phyloP scores from a whole-genome alignment of 352 stramenopile species.

The Globisporangium uncinulatum region DNA sequence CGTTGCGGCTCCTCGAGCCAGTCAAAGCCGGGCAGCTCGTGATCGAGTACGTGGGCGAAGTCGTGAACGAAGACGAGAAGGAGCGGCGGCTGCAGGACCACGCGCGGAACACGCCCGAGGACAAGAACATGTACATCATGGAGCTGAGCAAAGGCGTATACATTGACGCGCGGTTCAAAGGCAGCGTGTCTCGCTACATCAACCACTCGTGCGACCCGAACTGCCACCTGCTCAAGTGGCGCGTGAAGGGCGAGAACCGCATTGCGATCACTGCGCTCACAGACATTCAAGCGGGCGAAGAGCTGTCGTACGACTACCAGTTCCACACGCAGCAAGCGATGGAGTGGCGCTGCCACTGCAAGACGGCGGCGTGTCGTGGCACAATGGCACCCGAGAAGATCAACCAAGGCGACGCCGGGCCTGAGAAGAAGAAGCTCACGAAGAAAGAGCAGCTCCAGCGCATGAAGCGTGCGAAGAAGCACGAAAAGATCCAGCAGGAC shows the following conservation, averaged over 20 bases:
- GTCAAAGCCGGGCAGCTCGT: slow-evolving; percentile 87
- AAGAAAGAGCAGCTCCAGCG: slow-evolving; percentile 77
- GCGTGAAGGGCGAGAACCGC: slow-evolving; percentile 88
- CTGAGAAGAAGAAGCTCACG: slow-evolving; percentile 54
- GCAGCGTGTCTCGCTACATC: slow-evolving; percentile 94
- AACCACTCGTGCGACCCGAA: slow-evolving; percentile 98
- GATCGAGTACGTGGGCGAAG: slow-evolving; percentile 93
- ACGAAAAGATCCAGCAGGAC: slow-evolving; percentile 61
- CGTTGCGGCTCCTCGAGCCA: slow-evolving; percentile 70
- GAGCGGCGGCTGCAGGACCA: slow-evolving; percentile 82
- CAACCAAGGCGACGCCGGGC: slow-evolving; percentile 27
- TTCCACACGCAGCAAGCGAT: slow-evolving; percentile 87
- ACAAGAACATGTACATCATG: slow-evolving; percentile 98
- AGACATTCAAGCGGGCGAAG: slow-evolving; percentile 86
- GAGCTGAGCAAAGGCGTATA: slow-evolving; percentile 89
- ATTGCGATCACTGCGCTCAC: slow-evolving; percentile 91
- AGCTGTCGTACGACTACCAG: slow-evolving; percentile 95
- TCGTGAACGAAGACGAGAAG: slow-evolving; percentile 93
- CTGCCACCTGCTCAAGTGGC: slow-evolving; percentile 94
- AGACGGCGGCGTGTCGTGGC: slow-evolving; percentile 70
- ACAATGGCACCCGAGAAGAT: slow-evolving; percentile 85
- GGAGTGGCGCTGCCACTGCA: slow-evolving; percentile 86
- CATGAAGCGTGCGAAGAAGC: slow-evolving; percentile 56
- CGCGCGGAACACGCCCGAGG: slow-evolving; percentile 81
- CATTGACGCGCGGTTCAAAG: slow-evolving; percentile 93